Evolutionary conservation across 2,329 filamentous ascomycete species (phyloP).

Genomic region (Aureobasidium sp.): DNA sequence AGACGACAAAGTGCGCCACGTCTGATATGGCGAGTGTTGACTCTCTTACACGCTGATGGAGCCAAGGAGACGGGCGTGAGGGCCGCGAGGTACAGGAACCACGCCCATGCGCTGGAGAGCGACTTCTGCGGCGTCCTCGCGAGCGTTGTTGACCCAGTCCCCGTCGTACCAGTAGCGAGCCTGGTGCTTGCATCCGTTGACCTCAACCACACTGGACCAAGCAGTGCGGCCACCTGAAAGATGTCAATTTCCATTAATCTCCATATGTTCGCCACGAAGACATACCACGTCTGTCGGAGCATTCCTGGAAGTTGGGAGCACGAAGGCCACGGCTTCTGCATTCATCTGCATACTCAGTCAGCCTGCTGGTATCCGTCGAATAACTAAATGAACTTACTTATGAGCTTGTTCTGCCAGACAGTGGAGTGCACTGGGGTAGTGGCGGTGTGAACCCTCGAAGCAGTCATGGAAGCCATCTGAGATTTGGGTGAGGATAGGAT

Average conservation of each 20-base stretch:
- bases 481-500: background rate
- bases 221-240: slow-evolving; percentile 73
- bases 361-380: background rate
- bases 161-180: slow-evolving; percentile 91
- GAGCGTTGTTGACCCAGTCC: slow-evolving; percentile 77
- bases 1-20: background rate
- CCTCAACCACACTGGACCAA: slow-evolving; percentile 76
- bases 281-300: slow-evolving; percentile 16
- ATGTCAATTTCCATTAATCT: background rate
- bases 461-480: slow-evolving; percentile 17
- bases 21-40: background rate
- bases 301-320: slow-evolving; percentile 16
- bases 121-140: slow-evolving; percentile 84
- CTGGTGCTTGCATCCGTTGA: slow-evolving; percentile 57
- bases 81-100: slow-evolving; percentile 9
- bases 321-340: slow-evolving; percentile 16
- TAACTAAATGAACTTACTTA: slow-evolving; percentile 22
- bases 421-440: slow-evolving; percentile 16
- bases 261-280: background rate
- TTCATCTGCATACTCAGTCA: slow-evolving; percentile 39
- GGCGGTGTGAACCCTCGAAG: slow-evolving; percentile 13
- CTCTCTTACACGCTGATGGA: slow-evolving; percentile 3
- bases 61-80: slow-evolving; percentile 1
- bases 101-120: slow-evolving; percentile 49
- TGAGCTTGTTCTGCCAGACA: slow-evolving; percentile 25